Evolutionary conservation across 495 filamentous ascomycete species (phyloP).

Genomic region (Oidiodendron maius): DNA sequence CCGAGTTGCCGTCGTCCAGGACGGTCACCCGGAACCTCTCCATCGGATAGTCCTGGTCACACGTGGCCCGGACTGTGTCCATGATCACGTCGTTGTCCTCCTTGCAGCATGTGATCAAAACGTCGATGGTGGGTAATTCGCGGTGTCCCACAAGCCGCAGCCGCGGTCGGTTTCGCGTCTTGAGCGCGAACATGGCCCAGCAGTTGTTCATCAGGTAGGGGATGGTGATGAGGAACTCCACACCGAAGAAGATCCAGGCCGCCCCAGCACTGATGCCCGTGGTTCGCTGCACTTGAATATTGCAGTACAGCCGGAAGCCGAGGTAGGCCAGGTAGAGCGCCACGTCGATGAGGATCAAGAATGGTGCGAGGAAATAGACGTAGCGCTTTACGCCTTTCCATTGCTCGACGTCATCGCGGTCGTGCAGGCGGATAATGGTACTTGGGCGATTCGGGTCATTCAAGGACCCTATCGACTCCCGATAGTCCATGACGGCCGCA

Average conservation of each 20-base stretch:
- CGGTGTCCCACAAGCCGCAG: constrained; percentile 32
- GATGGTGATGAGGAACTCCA: constrained; percentile 33
- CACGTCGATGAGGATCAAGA: constrained; percentile 33
- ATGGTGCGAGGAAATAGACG: constrained; percentile 30
- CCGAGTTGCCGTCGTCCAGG: constrained; percentile 41
- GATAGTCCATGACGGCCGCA: constrained; percentile 1
- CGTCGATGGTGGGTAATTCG: constrained; percentile 40
- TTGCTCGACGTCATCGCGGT: constrained; percentile 36
- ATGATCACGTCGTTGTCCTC: constrained; percentile 46
- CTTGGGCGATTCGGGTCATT: constrained; percentile 33
- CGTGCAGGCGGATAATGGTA: constrained; percentile 29
- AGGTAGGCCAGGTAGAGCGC: constrained; percentile 34
- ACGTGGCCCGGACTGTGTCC: constrained; percentile 42
- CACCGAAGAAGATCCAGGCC: constrained; percentile 36
- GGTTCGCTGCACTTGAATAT: constrained; percentile 31
- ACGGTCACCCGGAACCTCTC: constrained; percentile 43
- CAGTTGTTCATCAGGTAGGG: constrained; percentile 36
- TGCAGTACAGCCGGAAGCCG: constrained; percentile 33
- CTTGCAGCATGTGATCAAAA: constrained; percentile 43
- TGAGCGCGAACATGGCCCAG: constrained; percentile 37
- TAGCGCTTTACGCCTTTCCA: constrained; percentile 38
- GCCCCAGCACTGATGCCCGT: constrained; percentile 22
- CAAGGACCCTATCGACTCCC: constrained; percentile 1
- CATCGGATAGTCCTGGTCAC: constrained; percentile 41
- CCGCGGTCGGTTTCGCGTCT: constrained; percentile 31